These are phyloP conservation scores for Aspergillus uvarum DNA, from an alignment of 2,329 filamentous ascomycete species.

Conservation along the genomic window DNA sequence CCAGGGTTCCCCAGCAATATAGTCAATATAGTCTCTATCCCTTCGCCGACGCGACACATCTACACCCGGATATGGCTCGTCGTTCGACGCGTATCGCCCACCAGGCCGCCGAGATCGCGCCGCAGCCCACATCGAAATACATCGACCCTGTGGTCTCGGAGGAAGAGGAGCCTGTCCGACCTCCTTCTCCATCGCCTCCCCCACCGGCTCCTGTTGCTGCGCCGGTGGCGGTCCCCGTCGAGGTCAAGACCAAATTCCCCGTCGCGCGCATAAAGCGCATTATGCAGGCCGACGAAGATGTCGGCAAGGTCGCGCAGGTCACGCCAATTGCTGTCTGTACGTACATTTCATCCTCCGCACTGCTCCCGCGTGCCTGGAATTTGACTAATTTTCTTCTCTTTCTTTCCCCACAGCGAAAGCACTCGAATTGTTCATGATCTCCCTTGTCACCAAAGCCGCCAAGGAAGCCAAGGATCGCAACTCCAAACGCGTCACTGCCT, in stretches of 20 bases:
- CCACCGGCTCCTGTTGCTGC: slow-evolving; percentile 8
- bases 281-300: slow-evolving; percentile 98
- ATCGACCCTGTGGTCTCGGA: slow-evolving; percentile 21
- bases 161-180: slow-evolving; percentile 17
- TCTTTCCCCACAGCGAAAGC: slow-evolving; percentile 68
- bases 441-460: slow-evolving; percentile 83
- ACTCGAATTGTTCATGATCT: slow-evolving; percentile 96
- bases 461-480: slow-evolving; percentile 77
- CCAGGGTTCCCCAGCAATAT: slow-evolving; percentile 38
- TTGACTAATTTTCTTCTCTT: background rate
- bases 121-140: slow-evolving; percentile 25
- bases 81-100: slow-evolving; percentile 40
- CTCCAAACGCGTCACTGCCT: slow-evolving; percentile 84
- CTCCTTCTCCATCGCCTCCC: slow-evolving; percentile 4
- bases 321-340: slow-evolving; percentile 87
- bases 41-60: slow-evolving; percentile 20
- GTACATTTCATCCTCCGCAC: slow-evolving; percentile 25
- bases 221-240: slow-evolving; percentile 54
- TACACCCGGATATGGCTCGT: slow-evolving; percentile 43
- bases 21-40: slow-evolving; percentile 25
- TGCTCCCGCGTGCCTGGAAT: background rate
- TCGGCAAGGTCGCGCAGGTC: slow-evolving; percentile 96
- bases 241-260: slow-evolving; percentile 93
- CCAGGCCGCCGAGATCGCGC: slow-evolving; percentile 28
- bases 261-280: slow-evolving; percentile 97